Percentiles rank a stretch among this genome's conserved stretches.
Evolutionary conservation across 768 basidiomycete genomes (phyloP).

Genomic region (Amanita exitialis): DNA sequence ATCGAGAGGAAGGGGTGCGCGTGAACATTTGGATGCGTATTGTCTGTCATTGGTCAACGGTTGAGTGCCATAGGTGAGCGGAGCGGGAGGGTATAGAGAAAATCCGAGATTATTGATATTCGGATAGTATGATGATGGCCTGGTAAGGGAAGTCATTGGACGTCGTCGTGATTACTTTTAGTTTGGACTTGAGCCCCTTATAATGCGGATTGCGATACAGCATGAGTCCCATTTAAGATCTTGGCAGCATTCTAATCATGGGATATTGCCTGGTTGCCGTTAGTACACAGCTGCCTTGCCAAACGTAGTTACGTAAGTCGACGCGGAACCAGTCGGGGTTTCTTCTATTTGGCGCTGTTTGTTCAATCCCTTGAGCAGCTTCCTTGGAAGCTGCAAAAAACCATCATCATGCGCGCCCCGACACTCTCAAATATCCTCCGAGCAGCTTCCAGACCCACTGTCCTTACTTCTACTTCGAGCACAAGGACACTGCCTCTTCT

Average conservation of each 20-base stretch:
- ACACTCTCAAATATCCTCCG: constrained; percentile 56
- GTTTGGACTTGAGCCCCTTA: neutral
- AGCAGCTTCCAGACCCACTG: constrained; percentile 39
- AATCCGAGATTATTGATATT: neutral
- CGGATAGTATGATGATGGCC: neutral
- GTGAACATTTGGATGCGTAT: neutral
- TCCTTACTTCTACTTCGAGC: constrained; percentile 22
- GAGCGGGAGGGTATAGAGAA: neutral
- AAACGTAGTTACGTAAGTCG: too few species aligned
- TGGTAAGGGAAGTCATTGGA: neutral
- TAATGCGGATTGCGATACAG: neutral
- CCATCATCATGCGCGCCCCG: constrained; percentile 17
- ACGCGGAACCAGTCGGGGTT: too few species aligned
- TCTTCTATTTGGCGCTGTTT: neutral
- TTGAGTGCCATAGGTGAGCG: neutral
- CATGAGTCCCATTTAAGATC: neutral
- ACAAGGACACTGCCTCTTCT: constrained; percentile 31
- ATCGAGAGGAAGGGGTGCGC: constrained; percentile 42
- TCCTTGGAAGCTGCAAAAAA: neutral
- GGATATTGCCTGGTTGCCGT: too few species aligned
- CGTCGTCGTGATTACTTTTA: too few species aligned
- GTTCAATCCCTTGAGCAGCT: neutral
- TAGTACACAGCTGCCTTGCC: too few species aligned
- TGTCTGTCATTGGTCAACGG: too few species aligned
- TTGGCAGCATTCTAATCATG: too few species aligned